Base-by-base conservation (phyloP, 2,329 filamentous ascomycete species). In the Truncatella angustata region DNA sequence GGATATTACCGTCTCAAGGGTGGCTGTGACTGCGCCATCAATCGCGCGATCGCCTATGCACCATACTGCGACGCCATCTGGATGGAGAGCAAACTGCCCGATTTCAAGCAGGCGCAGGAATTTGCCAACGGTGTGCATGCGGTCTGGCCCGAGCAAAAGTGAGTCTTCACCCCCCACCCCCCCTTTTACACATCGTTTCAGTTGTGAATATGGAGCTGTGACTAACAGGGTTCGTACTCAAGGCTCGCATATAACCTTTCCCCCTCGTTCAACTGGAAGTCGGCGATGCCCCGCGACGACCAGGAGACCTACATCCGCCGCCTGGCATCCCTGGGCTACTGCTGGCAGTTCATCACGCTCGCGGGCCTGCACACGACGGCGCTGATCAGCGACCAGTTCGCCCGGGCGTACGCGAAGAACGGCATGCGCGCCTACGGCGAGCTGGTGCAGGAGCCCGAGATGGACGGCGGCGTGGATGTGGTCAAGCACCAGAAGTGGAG, bases 321-420 rank as follows among this genome's bases (percentile, higher is more conserved):
- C 37, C 88, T 99, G 36, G 91, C 86, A 55, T 66, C 77, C 57
- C 83, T 99, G 45, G 94, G 94, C 57, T 99, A 99, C 83, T 96
- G 91, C 84, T 99, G 94, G 94, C 94, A 99, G 74, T 99, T 99
- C 80, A 99, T 99, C 78, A 99, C 94, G n/a, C 84, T 99, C 43
- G 94, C 93, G 4, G 94, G 94, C 61, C 81, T 99, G 67, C 94
- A 99, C 79, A 96, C 91, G 56, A 97, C 91, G 4, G 94, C 93
- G 34, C 84, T 99, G 49, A 95, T 96, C 75, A 87, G 87, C 65
- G 85, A 97, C 74, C 85, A 87, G 57, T 99, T 99, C 74, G 86
- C 91, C 54, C 83, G 85, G 68, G 90, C 90, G 45, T 99, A 89
- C 70, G 80, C 87, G 52, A 77, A 84, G 70, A 77, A 87, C 54